Evolutionary conservation across 2,329 filamentous ascomycete species (phyloP).

Genomic region (Calonectria honghensis): DNA sequence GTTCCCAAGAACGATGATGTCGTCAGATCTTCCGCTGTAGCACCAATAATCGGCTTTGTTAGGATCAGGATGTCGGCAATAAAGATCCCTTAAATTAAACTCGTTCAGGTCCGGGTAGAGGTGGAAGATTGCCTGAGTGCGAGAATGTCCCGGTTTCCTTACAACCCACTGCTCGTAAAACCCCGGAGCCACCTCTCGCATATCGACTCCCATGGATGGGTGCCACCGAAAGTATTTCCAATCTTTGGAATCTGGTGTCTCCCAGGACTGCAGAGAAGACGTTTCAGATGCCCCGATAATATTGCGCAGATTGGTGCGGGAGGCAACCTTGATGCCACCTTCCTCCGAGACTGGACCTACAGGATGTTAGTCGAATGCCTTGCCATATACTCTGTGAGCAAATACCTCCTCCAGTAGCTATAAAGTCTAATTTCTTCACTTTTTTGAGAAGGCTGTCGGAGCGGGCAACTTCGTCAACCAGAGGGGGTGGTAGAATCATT

Average conservation of each 20-base stretch:
- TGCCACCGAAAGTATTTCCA: slow-evolving; percentile 15
- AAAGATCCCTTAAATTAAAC: not conserved
- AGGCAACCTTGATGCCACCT: slow-evolving; percentile 3
- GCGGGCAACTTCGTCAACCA: not conserved
- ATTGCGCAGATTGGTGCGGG: not conserved
- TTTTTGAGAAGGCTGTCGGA: not conserved
- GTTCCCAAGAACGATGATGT: slow-evolving; percentile 1
- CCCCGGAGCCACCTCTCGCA: slow-evolving; percentile 9
- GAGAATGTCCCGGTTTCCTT: not conserved
- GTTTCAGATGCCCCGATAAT: slow-evolving; percentile 20
- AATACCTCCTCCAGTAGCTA: slow-evolving; percentile 16
- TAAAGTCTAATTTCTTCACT: not conserved
- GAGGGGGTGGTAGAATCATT: not conserved
- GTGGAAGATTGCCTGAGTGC: not conserved
- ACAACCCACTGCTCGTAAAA: slow-evolving; percentile 9
- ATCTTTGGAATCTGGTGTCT: not conserved
- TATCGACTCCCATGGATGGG: slow-evolving; percentile 2
- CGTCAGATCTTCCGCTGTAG: slow-evolving; percentile 9
- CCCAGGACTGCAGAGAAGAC: not conserved
- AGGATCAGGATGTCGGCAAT: not conserved
- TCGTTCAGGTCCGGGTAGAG: slow-evolving; percentile 1
- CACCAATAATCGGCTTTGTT: slow-evolving; percentile 15
- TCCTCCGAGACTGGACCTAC: slow-evolving; percentile 5
- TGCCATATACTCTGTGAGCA: rapidly evolving
- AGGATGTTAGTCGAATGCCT: not conserved